Evolutionary conservation across 2,329 filamentous ascomycete genomes (phyloP), one percentile per base, ranked within the genome.

Genomic region (Botrytis medusae): DNA sequence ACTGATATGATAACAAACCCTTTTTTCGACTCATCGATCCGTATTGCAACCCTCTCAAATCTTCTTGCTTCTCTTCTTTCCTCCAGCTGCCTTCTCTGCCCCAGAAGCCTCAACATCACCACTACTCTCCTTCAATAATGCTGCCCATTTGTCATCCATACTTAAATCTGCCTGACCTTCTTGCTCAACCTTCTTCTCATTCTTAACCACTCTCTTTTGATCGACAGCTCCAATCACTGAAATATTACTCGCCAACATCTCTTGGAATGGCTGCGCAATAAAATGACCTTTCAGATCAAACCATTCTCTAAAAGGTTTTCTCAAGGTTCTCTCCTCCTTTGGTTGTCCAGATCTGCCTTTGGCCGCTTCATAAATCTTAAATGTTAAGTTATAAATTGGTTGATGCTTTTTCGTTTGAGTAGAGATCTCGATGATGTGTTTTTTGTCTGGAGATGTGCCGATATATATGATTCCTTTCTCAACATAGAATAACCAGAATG

Each of bases 381-480:
- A 86, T 61, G 87, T 89, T 74, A 97, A 84, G 79, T 92, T 88
- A 85, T 99, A 99, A 62, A 90, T 87, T 0, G 94, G 93, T 57
- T 91, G 88, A 83, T 95, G 89, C 82, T 98, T 98, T 80, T 92
- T 91, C 0, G 89, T 90, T 1, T 87, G 88, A 57, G 91, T 93
- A 2, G 88, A 86, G 77, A 98, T 90, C 25, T 88, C 88, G 80
- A 98, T 87, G 91, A 89, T 91, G 54, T 90, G 88, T 12, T 93
- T 93, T 22, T 89, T 87, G 71, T 85, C 68, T 25, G 67, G 67
- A 14, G 67, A 46, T 20, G 83, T 85, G 72, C 95, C 96, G 72
- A 92, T 88, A 81, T 98, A 99, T 16, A 98, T 88, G 48, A 90
- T 88, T 0, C 93, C 92, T 77, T 91, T 91, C 85, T 99, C 96